Conservation (phyloP, 2,329 filamentous ascomycete genomes). For the Calonectria henricotiae region DNA sequence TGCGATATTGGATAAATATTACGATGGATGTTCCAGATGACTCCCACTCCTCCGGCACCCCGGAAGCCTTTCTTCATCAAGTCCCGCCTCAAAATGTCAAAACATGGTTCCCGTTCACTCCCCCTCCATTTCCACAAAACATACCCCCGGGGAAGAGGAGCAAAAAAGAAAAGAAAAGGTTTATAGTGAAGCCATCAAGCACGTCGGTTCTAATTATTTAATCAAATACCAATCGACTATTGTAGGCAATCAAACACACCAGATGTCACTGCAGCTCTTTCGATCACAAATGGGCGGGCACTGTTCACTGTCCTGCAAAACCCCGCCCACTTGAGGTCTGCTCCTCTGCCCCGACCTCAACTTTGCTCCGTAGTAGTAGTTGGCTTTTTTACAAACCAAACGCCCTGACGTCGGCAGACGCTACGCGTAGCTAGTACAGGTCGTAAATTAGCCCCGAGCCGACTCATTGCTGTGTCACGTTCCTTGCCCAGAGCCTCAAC, state of each 20-base stretch:
- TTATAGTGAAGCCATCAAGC: not conserved
- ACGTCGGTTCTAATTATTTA: not conserved
- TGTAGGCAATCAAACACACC: not conserved
- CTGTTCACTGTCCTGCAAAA: not conserved
- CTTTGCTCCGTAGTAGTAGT: not conserved
- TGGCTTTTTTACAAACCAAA: constrained; percentile 18
- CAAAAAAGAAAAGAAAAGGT: not conserved
- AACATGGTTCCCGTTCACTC: not conserved
- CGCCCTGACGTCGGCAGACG: constrained; percentile 11
- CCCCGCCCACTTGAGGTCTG: constrained; percentile 20
- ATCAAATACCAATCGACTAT: not conserved
- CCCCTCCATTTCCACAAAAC: not conserved
- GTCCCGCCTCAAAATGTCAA: constrained; percentile 11
- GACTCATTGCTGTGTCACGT: constrained; percentile 5
- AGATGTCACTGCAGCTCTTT: not conserved
- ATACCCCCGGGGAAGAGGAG: not conserved
- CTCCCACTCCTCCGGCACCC: constrained; percentile 26
- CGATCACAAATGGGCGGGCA: no score
- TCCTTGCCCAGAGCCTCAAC: constrained; percentile 21
- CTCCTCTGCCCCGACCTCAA: constrained; percentile 23
- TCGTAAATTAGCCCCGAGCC: constrained; percentile 17
- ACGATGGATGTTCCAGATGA: constrained; percentile 32
- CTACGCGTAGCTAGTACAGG: constrained; percentile 5
- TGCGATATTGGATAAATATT: constrained; percentile 31
- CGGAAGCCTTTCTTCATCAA: constrained; percentile 23